These are phyloP conservation scores for Sporothrix dimorphospora DNA, from an alignment of 2,329 filamentous ascomycete genomes.

Conservation along the genomic window DNA sequence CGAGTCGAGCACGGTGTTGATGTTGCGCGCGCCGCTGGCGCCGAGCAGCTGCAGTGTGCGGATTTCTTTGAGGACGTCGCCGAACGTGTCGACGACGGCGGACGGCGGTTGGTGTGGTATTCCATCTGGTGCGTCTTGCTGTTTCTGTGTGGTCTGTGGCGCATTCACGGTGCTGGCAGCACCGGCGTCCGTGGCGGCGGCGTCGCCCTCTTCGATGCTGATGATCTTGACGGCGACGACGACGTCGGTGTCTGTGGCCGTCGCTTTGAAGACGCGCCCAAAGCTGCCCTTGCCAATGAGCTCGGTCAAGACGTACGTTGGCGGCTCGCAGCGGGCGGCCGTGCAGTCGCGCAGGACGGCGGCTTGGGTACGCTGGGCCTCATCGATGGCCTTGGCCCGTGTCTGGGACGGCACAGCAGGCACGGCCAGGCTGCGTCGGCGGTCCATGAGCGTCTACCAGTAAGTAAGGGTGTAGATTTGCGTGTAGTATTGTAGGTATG, in stretches of 20 bases:
- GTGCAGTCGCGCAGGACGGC: slow-evolving; percentile 60
- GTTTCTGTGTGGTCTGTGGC: neutral
- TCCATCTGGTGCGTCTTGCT: neutral
- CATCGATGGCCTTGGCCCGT: slow-evolving; percentile 56
- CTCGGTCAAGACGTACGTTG: slow-evolving; percentile 63
- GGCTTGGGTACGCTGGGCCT: slow-evolving; percentile 65
- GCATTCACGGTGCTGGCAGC: neutral
- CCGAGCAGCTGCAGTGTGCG: slow-evolving; percentile 72
- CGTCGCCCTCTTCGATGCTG: slow-evolving; percentile 18
- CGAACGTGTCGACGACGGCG: slow-evolving; percentile 63
- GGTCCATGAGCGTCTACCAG: neutral
- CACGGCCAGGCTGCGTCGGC: slow-evolving; percentile 11
- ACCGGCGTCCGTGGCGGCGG: neutral
- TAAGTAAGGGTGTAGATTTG: neutral
- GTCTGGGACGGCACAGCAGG: slow-evolving; percentile 18
- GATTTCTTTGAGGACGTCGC: slow-evolving; percentile 69
- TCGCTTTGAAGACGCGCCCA: neutral
- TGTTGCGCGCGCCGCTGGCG: slow-evolving; percentile 73
- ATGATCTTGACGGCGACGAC: slow-evolving; percentile 18
- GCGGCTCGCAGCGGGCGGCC: slow-evolving; percentile 57
- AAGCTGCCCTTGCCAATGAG: slow-evolving; percentile 58
- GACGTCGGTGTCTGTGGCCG: neutral
- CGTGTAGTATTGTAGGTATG: neutral
- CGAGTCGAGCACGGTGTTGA: slow-evolving; percentile 79
- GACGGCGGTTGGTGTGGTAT: slow-evolving; percentile 43